Evolutionary conservation across 2,329 filamentous ascomycete species (phyloP).

Genomic region (Botrytis hyacinthi): DNA sequence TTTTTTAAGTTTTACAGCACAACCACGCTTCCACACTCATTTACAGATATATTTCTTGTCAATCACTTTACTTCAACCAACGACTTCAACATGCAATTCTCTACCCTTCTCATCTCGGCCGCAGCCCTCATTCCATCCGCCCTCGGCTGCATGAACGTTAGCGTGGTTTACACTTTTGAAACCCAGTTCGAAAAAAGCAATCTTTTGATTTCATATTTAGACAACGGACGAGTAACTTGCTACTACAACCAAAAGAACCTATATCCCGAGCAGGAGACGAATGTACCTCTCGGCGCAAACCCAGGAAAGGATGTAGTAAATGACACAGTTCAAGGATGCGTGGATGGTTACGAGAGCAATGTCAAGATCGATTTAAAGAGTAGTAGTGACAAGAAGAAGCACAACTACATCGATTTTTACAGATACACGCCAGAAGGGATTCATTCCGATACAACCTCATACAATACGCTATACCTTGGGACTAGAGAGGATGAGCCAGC

Average conservation of each 20-base stretch:
- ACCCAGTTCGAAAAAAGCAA: no score
- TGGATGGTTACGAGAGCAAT: no score
- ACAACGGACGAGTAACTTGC: not conserved
- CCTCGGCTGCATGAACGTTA: not conserved
- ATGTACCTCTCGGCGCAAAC: no score
- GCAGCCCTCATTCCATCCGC: not conserved
- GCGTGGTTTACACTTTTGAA: not conserved
- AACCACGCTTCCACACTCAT: not conserved
- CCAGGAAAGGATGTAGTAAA: no score
- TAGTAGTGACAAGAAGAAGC: no score
- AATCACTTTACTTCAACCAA: not conserved
- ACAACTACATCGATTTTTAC: no score
- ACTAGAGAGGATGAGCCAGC: not conserved
- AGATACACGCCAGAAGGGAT: no score
- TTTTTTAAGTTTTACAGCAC: not conserved
- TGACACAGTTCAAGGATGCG: no score
- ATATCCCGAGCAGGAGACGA: no score
- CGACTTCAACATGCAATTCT: constrained; percentile 2
- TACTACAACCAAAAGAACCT: not conserved
- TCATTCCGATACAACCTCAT: no score
- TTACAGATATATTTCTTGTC: not conserved
- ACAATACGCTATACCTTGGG: no score
- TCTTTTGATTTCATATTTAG: not conserved
- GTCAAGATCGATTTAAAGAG: no score
- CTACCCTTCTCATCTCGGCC: not conserved